Base-by-base conservation (phyloP, 495 filamentous ascomycete species). In the Letharia lupina region DNA sequence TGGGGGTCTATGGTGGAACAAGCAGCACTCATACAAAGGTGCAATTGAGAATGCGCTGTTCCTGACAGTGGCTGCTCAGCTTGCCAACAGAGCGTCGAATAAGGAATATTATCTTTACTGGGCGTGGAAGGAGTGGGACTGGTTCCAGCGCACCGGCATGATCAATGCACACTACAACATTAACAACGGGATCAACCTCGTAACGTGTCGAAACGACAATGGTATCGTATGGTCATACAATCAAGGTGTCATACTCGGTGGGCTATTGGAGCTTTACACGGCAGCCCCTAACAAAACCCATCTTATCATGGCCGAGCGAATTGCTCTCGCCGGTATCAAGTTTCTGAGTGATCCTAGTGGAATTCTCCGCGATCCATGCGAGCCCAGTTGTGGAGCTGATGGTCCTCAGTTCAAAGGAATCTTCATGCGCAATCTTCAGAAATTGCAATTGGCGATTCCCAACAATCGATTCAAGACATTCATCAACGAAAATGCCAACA, bases 1-100 rank as follows among this genome's bases (percentile, higher is more conserved):
- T 62, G 81, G 80, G 31, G 89, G 89, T 31, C 81, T 91, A 44
- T 89, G 80, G 78, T 91, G 88, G 88, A 84, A 83, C 71, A 86
- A 87, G 66, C 75, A 78, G 0, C 76, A 80, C 37, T 72, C 73
- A 1, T 86, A 88, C 69, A 84, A 84, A 47, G 89, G 87, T 69
- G 86, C 89, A 16, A 90, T 92, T 68, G 84, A 85, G 61, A 93
- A 91, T 73, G 89, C 91, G 72, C 81, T 91, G 11, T 91, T 86
- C 72, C 78, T 93, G 33, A 80, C 77, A 28, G 81, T 89, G 4
- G 89, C 86, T 7, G 86, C 89, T 13, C 83, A 86, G 68, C 83
- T 93, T n/a, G 87, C 87, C 40, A 90, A 89, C 72, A 84, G 89
- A 16, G 78, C 85, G 0, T 65, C 75, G 33, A 70, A 75, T 1